A percentile compares a stretch with the other conserved stretches of the same genome.
phyloP scores from a whole-genome alignment of 805 yeast genomes.

The Clavispora carvajalis region DNA sequence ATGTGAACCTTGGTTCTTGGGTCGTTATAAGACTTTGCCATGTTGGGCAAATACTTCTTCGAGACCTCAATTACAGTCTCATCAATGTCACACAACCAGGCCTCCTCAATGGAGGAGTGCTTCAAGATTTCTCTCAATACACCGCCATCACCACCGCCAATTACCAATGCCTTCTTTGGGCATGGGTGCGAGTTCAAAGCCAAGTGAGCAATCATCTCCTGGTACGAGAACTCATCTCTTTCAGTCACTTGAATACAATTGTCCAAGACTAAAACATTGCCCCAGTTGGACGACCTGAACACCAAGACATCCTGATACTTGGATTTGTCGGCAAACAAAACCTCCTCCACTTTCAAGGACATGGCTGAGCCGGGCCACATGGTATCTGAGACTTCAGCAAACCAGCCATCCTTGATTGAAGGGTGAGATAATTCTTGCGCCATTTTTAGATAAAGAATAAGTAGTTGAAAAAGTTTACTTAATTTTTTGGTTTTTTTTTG shows the following conservation, averaged over 20 bases:
- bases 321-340: constrained; percentile 79
- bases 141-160: constrained; percentile 99
- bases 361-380: constrained; percentile 99
- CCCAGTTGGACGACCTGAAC: constrained; percentile 89
- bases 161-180: constrained; percentile 89
- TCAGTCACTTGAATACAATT: constrained; percentile 95
- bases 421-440: constrained; percentile 48
- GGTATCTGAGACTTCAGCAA: constrained; percentile 88
- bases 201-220: constrained; percentile 96
- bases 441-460: constrained; percentile 5
- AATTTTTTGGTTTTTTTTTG: not conserved
- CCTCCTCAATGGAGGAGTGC: constrained; percentile 81
- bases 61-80: constrained; percentile 86
- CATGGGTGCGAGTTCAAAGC: constrained; percentile 90
- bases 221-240: constrained; percentile 95
- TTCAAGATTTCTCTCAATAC: constrained; percentile 92
- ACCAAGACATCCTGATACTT: constrained; percentile 91
- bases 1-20: constrained; percentile 88
- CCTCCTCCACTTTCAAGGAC: constrained; percentile 81
- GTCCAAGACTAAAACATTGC: constrained; percentile 91
- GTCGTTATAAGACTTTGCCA: constrained; percentile 79
- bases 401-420: constrained; percentile 84
- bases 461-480: not conserved
- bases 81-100: constrained; percentile 90
- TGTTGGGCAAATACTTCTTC: constrained; percentile 80